Percentiles rank a stretch among this genome's conserved stretches.
Evolutionary conservation across 345 rosid species (phyloP).

Genomic region (Passiflora organensis): DNA sequence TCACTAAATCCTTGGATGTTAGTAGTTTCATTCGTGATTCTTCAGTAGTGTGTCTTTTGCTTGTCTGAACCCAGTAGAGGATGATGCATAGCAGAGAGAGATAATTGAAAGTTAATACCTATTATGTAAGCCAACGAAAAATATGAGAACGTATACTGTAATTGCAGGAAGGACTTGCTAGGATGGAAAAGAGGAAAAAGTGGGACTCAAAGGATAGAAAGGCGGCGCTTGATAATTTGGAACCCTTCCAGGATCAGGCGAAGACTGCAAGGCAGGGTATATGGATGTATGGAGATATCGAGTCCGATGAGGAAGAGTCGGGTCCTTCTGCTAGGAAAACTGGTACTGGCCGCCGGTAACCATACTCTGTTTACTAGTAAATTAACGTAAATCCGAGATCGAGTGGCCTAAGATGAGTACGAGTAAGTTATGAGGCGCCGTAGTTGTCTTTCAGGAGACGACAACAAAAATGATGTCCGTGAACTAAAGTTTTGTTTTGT

Average conservation of each 20-base stretch:
- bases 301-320: constrained; percentile 87
- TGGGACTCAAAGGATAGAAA: constrained; percentile 73
- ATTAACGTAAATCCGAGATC: too few relatives aligned
- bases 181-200: constrained; percentile 76
- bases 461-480: constrained; percentile 1
- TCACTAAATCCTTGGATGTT: constrained; percentile 1
- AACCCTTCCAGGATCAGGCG: constrained; percentile 79
- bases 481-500: constrained; percentile 15
- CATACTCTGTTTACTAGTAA: too few relatives aligned
- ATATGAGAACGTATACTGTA: too few relatives aligned
- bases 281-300: constrained; percentile 90
- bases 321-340: constrained; percentile 54
- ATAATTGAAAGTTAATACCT: too few relatives aligned
- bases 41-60: too few relatives aligned
- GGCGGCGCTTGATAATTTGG: constrained; percentile 61
- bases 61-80: too few relatives aligned
- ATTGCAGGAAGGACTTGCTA: constrained; percentile 90
- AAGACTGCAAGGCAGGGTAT: constrained; percentile 61
- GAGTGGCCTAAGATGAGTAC: constrained; percentile 12
- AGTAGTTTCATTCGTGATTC: background rate
- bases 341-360: constrained; percentile 62
- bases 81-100: too few relatives aligned
- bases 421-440: constrained; percentile 3
- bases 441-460: background rate
- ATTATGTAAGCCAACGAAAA: too few relatives aligned